These are phyloP conservation scores for Anthoceros angustus DNA, from an alignment of 225 moss, liverwort and hornwort genomes.

Conservation along the genomic window DNA sequence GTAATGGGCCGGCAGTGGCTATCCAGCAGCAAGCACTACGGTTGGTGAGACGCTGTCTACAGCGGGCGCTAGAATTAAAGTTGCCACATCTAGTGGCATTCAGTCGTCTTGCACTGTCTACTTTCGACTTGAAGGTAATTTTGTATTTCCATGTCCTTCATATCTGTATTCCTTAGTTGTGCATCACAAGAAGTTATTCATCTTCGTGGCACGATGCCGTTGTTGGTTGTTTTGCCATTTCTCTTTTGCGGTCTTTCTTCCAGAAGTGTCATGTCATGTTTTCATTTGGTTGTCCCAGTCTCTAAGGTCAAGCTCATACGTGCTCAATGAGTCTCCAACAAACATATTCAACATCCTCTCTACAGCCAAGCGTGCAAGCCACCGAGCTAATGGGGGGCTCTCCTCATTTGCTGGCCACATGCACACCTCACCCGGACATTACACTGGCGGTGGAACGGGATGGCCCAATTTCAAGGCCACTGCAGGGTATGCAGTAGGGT, in stretches of 20 bases:
- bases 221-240: neutral
- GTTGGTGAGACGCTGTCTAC: constrained; percentile 59
- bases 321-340: neutral
- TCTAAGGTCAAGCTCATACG: neutral
- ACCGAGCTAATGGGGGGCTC: neutral
- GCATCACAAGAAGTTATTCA: neutral
- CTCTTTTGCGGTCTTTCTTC: neutral
- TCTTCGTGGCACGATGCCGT: too few species aligned
- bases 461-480: constrained; percentile 52
- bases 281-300: neutral
- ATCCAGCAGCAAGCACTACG: constrained; percentile 60
- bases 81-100: constrained; percentile 75
- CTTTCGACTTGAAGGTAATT: constrained; percentile 43
- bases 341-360: neutral
- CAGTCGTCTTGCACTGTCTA: constrained; percentile 77
- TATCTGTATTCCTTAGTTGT: neutral
- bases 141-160: neutral
- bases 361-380: neutral
- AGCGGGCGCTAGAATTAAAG: constrained; percentile 65
- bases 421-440: constrained; percentile 21
- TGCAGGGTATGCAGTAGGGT: constrained; percentile 39
- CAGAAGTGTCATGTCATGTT: neutral
- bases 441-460: constrained; percentile 33
- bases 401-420: constrained; percentile 14
- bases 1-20: constrained; percentile 24